These are phyloP conservation scores for Lepidium campestre DNA, from an alignment of 441 rosid genomes.

Conservation along the genomic window DNA sequence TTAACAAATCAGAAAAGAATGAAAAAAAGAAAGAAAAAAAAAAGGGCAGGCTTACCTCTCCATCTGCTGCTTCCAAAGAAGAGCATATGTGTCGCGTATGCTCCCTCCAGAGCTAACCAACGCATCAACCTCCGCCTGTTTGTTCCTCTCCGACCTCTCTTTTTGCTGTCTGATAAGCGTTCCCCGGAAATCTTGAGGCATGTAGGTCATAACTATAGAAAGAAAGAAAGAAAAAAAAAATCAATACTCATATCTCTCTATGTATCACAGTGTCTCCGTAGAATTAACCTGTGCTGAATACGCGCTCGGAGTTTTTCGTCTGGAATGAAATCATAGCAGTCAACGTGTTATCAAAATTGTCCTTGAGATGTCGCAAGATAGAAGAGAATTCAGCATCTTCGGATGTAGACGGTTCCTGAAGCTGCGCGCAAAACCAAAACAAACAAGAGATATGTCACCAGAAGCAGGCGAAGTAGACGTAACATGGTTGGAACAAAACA, in stretches of 20 bases:
- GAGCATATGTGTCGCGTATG: constrained; percentile 70
- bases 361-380: constrained; percentile 32
- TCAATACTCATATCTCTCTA: not conserved
- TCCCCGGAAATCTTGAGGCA: constrained; percentile 99
- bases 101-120: constrained; percentile 74
- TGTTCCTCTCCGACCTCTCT: constrained; percentile 95
- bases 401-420: constrained; percentile 52
- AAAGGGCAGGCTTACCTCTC: constrained; percentile 53
- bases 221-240: too few species aligned
- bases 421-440: constrained; percentile 35
- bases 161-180: constrained; percentile 79
- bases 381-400: constrained; percentile 48
- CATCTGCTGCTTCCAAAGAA: constrained; percentile 97
- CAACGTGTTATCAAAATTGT: constrained; percentile 38
- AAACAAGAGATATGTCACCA: not conserved
- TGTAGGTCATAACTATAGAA: constrained; percentile 90
- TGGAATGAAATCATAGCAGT: constrained; percentile 61
- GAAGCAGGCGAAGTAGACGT: not conserved
- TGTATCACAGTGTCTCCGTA: not conserved
- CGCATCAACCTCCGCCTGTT: constrained; percentile 91
- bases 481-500: not conserved
- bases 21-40: constrained; percentile 18
- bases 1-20: constrained; percentile 1
- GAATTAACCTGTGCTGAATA: constrained; percentile 74
- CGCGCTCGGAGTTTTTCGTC: constrained; percentile 66